Evolutionary conservation across 768 basidiomycete species (phyloP).

Genomic region (Cystobasidium tubakii): DNA sequence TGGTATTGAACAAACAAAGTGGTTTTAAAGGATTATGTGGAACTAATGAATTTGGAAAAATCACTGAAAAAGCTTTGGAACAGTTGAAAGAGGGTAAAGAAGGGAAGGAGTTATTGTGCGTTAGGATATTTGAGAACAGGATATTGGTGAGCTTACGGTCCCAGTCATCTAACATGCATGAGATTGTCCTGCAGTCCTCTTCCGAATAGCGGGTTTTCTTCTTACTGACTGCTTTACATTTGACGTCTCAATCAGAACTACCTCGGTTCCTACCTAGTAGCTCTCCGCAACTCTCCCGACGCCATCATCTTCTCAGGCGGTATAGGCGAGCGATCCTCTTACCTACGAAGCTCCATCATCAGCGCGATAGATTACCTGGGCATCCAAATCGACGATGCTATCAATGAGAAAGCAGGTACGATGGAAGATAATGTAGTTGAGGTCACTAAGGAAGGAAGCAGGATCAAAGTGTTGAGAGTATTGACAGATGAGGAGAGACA

Average conservation of each 20-base stretch:
- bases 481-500: constrained; percentile 36
- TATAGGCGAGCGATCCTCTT: constrained; percentile 69
- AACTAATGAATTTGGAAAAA: constrained; percentile 62
- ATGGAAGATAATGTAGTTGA: constrained; percentile 28
- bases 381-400: constrained; percentile 22
- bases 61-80: constrained; percentile 50
- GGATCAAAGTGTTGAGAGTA: constrained; percentile 30
- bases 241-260: constrained; percentile 51
- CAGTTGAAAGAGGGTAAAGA: constrained; percentile 45
- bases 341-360: constrained; percentile 60
- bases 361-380: constrained; percentile 52
- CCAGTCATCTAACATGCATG: no score
- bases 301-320: constrained; percentile 54
- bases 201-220: no score
- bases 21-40: constrained; percentile 44
- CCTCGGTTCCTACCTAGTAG: constrained; percentile 39
- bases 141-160: constrained; percentile 58
- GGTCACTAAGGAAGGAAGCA: constrained; percentile 16
- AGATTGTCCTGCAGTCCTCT: no score
- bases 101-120: constrained; percentile 58
- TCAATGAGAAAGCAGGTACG: constrained; percentile 14
- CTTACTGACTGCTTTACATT: constrained; percentile 56
- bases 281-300: constrained; percentile 33
- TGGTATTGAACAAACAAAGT: constrained; percentile 48
- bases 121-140: constrained; percentile 71